Percentiles rank a stretch among this genome's conserved stretches.
These are phyloP conservation scores for Taiozyma onychis DNA, from an alignment of 1,139 yeast genomes.

Conservation along the genomic window DNA sequence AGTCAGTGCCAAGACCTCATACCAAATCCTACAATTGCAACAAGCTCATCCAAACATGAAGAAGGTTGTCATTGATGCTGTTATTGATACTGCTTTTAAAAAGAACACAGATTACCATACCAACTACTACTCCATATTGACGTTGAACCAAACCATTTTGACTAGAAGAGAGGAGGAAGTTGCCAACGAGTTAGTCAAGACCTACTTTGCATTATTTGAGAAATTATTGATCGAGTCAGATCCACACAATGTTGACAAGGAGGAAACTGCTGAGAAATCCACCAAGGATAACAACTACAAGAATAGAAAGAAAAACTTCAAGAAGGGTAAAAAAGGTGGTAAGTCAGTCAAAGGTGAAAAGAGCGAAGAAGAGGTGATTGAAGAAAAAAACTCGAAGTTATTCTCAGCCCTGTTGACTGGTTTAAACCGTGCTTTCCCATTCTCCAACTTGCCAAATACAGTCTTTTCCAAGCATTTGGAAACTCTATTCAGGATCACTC, in stretches of 20 bases:
- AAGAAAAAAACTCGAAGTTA: conserved; percentile 79
- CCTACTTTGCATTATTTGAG: conserved; percentile 84
- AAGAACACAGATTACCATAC: conserved; percentile 79
- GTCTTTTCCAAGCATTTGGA: conserved; percentile 75
- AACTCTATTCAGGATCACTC: conserved; percentile 84
- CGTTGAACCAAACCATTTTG: conserved; percentile 88
- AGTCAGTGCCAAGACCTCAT: conserved; percentile 86
- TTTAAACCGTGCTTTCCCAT: conserved; percentile 93
- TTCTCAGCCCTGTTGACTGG: conserved; percentile 94
- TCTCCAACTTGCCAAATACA: conserved; percentile 68
- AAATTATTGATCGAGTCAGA: conserved; percentile 71
- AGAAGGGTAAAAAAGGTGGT: conserved; percentile 76
- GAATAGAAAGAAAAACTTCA: conserved; percentile 48
- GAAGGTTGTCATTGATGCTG: conserved; percentile 66
- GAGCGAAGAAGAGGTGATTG: conserved; percentile 64
- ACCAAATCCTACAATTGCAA: conserved; percentile 70
- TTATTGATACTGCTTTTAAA: conserved; percentile 76
- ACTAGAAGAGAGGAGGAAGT: conserved; percentile 68
- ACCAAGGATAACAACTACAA: conserved; percentile 32
- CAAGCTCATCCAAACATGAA: conserved; percentile 98
- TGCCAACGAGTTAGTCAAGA: conserved; percentile 77
- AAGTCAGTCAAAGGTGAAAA: conserved; percentile 63
- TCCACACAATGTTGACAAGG: conserved; percentile 37
- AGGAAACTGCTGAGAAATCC: conserved; percentile 27
- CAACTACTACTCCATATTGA: conserved; percentile 79